Evolutionary conservation across 1,284 basidiomycete species (phyloP).

Genomic region (Takashimella koratensis): DNA sequence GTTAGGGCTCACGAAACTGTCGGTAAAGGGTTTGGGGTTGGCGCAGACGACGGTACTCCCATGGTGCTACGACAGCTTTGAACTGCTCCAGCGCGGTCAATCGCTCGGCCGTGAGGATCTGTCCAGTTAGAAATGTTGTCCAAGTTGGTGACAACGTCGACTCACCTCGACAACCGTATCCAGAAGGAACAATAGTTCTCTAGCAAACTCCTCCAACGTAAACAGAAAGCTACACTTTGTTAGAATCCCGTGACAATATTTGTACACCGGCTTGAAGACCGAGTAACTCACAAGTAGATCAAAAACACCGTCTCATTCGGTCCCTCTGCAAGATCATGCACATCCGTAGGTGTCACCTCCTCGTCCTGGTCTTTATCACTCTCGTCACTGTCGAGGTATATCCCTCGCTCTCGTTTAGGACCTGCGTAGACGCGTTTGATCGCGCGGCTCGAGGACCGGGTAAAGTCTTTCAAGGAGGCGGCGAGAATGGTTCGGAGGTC

Average conservation of each 20-base stretch:
- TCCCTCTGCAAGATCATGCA: slow-evolving; percentile 17
- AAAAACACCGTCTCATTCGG: slow-evolving; percentile 64
- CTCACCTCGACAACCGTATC: slow-evolving; percentile 66
- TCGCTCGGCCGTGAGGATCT: slow-evolving; percentile 32
- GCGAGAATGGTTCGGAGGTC: slow-evolving; percentile 65
- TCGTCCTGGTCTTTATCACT: slow-evolving; percentile 18
- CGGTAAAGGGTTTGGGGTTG: slow-evolving; percentile 27
- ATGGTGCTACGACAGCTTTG: slow-evolving; percentile 18
- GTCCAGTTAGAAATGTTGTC: too few species aligned
- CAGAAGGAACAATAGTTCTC: slow-evolving; percentile 72
- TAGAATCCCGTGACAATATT: background rate
- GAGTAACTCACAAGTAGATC: slow-evolving; percentile 73
- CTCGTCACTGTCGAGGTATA: slow-evolving; percentile 26
- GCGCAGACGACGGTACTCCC: slow-evolving; percentile 1
- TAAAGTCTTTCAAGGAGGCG: slow-evolving; percentile 64
- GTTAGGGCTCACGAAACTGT: slow-evolving; percentile 37
- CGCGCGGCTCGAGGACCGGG: slow-evolving; percentile 65
- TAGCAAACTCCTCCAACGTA: slow-evolving; percentile 84
- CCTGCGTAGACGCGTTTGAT: slow-evolving; percentile 68
- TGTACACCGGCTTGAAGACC: slow-evolving; percentile 75
- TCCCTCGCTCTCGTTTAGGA: slow-evolving; percentile 39
- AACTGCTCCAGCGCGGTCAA: slow-evolving; percentile 33
- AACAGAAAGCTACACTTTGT: slow-evolving; percentile 70
- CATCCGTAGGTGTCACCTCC: slow-evolving; percentile 5
- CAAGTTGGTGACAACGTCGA: background rate